Evolutionary conservation across 73 alveolate species (phyloP), one percentile per base, ranked within the genome.

Genomic region (Paramecium sonneborni): DNA sequence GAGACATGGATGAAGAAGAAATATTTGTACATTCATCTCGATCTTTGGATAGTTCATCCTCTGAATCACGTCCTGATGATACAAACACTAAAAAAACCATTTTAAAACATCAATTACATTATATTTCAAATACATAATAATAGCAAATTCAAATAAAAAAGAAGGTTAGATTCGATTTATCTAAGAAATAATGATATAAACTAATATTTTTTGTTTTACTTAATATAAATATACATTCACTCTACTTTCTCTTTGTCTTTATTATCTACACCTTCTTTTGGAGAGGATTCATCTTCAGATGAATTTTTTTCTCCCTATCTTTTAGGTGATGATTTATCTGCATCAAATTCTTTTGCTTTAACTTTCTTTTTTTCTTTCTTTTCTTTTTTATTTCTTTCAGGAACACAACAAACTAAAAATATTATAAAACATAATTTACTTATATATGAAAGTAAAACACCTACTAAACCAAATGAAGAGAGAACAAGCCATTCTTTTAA

Each of bases 141-240:
- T 26, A 30, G 84, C 84, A 62, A 62, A 26, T 62, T 62, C 20
- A 62, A 26, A 62, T 30, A 30, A 62, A 62, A 62, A 62, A 62
- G 44, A 62, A 62, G 84, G 84, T 62, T 62, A 26, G 84, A 62
- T 62, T 62, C 84, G 84, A 62, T 26, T 62, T 62, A 62, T 15
- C 39, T 6, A 62, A 32, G 84, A 62, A 62, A 62, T 26, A 26
- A 5, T 62, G 84, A 62, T 62, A 30, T 52, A n/a, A 52, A 18
- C 68, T 52, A 15, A 52, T 52, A 18, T 52, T 52, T 52, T 52
- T 52, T 52, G 68, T 52, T 52, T 44, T 62, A 62, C 84, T 62
- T 62, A 30, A 62, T 62, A 62, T 62, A 62, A 62, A 24, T 62
- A 30, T 30, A 32, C 84, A 62, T 15, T 62, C 84, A 62, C 20